Evolutionary conservation across 768 basidiomycete genomes (phyloP).

Genomic region (Leccinum disarticulatum): DNA sequence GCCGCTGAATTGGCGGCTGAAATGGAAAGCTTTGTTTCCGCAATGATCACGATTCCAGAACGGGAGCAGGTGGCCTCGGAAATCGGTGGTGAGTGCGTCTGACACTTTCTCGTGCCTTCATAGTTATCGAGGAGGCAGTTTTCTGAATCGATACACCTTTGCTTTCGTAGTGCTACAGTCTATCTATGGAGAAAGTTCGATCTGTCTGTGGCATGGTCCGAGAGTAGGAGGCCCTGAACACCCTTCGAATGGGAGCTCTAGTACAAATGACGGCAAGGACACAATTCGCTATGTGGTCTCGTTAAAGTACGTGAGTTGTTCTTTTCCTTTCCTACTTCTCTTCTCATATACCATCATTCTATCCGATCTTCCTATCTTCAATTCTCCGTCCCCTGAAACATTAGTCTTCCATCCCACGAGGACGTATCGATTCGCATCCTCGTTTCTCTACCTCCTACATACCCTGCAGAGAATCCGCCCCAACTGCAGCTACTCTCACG

Average conservation of each 20-base stretch:
- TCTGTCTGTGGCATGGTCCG: constrained; percentile 56
- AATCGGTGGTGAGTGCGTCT: constrained; percentile 39
- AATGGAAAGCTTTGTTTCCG: constrained; percentile 27
- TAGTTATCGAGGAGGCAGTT: not conserved
- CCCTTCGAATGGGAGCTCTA: constrained; percentile 3
- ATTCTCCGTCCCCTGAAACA: not conserved
- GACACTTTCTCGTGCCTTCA: not conserved
- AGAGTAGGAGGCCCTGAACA: constrained; percentile 14
- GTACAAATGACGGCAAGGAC: constrained; percentile 24
- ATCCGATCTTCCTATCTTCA: not conserved
- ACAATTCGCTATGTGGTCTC: constrained; percentile 64
- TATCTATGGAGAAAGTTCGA: constrained; percentile 72
- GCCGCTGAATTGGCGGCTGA: constrained; percentile 19
- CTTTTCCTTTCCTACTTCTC: not conserved
- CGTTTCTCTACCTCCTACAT: constrained; percentile 57
- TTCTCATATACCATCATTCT: not conserved
- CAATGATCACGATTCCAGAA: constrained; percentile 32
- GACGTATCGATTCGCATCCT: constrained; percentile 52
- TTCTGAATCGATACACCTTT: constrained; percentile 3
- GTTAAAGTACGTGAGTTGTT: constrained; percentile 51
- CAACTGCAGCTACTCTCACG: constrained; percentile 83
- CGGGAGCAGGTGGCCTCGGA: constrained; percentile 47
- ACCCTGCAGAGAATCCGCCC: constrained; percentile 69
- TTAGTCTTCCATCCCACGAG: constrained; percentile 54
- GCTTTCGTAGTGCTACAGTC: constrained; percentile 60